Evolutionary conservation across 768 basidiomycete genomes (phyloP), one percentile per base, ranked within the genome.

Genomic region (Phanerodontia chrysosporium): DNA sequence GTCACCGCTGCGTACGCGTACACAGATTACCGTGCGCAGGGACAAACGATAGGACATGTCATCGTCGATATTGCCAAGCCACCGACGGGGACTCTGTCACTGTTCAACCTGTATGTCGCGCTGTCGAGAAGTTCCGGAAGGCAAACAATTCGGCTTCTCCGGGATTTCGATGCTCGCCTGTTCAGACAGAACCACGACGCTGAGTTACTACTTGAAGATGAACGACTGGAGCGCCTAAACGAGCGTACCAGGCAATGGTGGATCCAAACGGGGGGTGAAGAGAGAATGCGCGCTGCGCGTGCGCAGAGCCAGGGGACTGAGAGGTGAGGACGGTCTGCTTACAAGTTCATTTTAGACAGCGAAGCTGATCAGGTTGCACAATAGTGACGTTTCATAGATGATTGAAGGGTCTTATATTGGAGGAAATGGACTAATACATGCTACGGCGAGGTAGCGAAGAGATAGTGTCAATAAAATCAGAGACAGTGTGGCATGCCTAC

Each of bases 91-190:
- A 52, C 39, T 0, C 62, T 77, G 1, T 4, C 70, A 57, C 0
- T 52, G 70, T 1, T 78, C 78, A 78, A 76, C 51, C 51, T 72
- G 0, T 78, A 78, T 60, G 73, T 78, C 1, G 72, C 78, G 27
- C 60, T 78, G 2, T 80, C 77, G 10, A 51, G 69, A 29, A 73
- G 75, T 51, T 63, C 60, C 0, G 71, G 74, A 3, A 4, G 59
- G 14, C 30, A 57, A 2, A 70, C 58, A 0, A 73, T 76, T 1
- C 57, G 66, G 1, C 57, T 76, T 0, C 55, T 74, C 14, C 58
- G 66, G 0, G 64, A 72, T 25, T 75, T 75, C 35, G 65, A 74
- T 28, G 24, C 16, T 2, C 3, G 9, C 8, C 13, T 51, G 8
- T 16, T 58, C 7, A 3, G 2, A 27, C 7, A 42, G 21, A 2